These are phyloP conservation scores for Skeletonema menzelii DNA, from an alignment of 108 stramenopile species.

Conservation along the genomic window DNA sequence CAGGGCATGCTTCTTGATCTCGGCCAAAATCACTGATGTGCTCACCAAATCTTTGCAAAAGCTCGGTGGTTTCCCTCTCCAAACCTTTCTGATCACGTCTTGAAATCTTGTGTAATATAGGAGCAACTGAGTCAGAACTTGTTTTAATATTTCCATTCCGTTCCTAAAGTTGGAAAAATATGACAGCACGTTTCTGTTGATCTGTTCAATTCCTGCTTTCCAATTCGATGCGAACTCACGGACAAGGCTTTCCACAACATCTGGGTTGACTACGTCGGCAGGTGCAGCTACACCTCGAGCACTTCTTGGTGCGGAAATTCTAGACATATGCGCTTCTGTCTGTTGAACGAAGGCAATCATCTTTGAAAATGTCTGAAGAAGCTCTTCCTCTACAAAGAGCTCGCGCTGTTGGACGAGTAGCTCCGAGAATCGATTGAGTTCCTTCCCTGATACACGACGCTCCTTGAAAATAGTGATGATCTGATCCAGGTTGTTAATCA, in stretches of 20 bases:
- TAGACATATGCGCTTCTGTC: conserved; percentile 81
- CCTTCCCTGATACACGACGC: conserved; percentile 88
- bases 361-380: conserved; percentile 85
- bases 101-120: conserved; percentile 98
- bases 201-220: conserved; percentile 89
- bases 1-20: conserved; percentile 92
- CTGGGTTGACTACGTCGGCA: conserved; percentile 71
- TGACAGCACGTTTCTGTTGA: conserved; percentile 94
- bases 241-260: conserved; percentile 89
- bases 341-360: conserved; percentile 98
- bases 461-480: conserved; percentile 94
- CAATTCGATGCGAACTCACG: conserved; percentile 93
- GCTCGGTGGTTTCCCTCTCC: conserved; percentile 79
- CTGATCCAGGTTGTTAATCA: conserved; percentile 96
- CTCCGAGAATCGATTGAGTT: conserved; percentile 91
- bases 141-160: conserved; percentile 98
- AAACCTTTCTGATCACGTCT: conserved; percentile 90
- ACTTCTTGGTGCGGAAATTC: conserved; percentile 41
- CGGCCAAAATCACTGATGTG: conserved; percentile 91
- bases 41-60: conserved; percentile 95
- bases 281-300: conserved; percentile 51
- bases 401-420: conserved; percentile 87
- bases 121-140: conserved; percentile 94
- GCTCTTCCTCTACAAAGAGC: conserved; percentile 96
- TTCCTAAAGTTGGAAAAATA: conserved; percentile 98